phyloP scores from a whole-genome alignment of 2,329 filamentous ascomycete genomes.

The Cytospora paraplurivora region DNA sequence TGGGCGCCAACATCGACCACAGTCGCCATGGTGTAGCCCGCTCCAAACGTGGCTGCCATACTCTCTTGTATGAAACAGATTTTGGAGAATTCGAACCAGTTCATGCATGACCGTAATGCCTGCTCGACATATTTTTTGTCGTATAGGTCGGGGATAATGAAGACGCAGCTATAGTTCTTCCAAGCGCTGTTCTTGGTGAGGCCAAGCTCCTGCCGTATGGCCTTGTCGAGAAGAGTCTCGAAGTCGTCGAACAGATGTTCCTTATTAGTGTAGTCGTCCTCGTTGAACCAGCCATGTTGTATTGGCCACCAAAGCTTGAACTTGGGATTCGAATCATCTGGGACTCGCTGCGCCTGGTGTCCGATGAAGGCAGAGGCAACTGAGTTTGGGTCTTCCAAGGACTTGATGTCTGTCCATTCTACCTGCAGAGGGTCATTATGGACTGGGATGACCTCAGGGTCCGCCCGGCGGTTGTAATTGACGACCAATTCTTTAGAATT shows the following conservation, averaged over 20 bases:
- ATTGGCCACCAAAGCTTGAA: conserved; percentile 96
- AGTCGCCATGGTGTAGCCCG: conserved; percentile 90
- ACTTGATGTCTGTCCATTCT: conserved; percentile 86
- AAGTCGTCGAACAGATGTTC: conserved; percentile 85
- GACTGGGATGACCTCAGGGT: conserved; percentile 84
- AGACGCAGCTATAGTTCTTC: conserved; percentile 92
- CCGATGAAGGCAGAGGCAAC: conserved; percentile 72
- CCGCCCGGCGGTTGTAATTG: conserved; percentile 86
- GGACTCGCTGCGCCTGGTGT: conserved; percentile 78
- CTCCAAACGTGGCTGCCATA: conserved; percentile 90
- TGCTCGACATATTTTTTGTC: conserved; percentile 90
- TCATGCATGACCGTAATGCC: conserved; percentile 81
- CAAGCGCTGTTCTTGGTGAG: conserved; percentile 77
- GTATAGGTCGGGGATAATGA: conserved; percentile 95
- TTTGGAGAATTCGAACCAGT: conserved; percentile 84
- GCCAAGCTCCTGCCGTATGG: conserved; percentile 82
- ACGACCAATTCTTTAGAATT: conserved; percentile 95
- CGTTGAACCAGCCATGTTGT: conserved; percentile 83
- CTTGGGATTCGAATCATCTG: conserved; percentile 83
- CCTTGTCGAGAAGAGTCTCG: conserved; percentile 81
- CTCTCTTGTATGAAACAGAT: conserved; percentile 97
- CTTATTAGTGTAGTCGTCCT: conserved; percentile 80
- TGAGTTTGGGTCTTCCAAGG: conserved; percentile 65
- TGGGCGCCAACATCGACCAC: conserved; percentile 96
- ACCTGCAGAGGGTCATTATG: conserved; percentile 94